Base-by-base conservation (phyloP, 306 rosid genomes). In the Fagus sylvatica region DNA sequence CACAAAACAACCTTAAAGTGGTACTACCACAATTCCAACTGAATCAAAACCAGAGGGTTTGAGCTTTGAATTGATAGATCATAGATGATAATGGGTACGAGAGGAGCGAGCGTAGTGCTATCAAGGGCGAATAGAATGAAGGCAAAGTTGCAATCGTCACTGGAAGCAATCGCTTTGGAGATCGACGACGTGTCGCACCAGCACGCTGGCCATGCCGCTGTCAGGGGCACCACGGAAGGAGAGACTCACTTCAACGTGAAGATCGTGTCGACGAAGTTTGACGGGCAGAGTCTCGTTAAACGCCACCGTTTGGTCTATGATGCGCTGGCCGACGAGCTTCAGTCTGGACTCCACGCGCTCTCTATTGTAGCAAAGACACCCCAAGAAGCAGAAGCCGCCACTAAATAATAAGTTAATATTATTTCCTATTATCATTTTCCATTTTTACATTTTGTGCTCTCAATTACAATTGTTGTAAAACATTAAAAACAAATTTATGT, bases 121-220 rank as follows among this genome's bases (percentile, higher is more conserved):
- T 74, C 90, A 3, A 85, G 98, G 66, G 97, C 93, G 2, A 85
- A 49, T 69, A 87, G 97, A 76, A 94, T 94, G 53, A 87, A 78
- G 41, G 16, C 88, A 36, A 94, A 89, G 83, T 69, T 94, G 7
- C 97, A 90, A 30, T 71, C 93, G 67, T 90, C 92, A 22, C 80
- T 92, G 22, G 93, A 91, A 79, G 89, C 97, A 53, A 88, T 84
- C 51, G 76, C 77, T 3, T 32, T 92, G 80, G 98, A 92, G 39
- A 80, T 92, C 2, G 95, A 94, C 80, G 98, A 94, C 88, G 97
- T 92, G 53, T 92, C 98, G 53, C 53, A 88, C 72, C 97, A 92
- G 86, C 98, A 92, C 79, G 92, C 94, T 0, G 96, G 93, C 9
- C 98, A 94, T 72, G 88, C 93, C 42, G 98, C 93, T 65, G 76